These are phyloP conservation scores for Gracilaria domingensis DNA, from an alignment of 23 red algal genomes.

Conservation along the genomic window DNA sequence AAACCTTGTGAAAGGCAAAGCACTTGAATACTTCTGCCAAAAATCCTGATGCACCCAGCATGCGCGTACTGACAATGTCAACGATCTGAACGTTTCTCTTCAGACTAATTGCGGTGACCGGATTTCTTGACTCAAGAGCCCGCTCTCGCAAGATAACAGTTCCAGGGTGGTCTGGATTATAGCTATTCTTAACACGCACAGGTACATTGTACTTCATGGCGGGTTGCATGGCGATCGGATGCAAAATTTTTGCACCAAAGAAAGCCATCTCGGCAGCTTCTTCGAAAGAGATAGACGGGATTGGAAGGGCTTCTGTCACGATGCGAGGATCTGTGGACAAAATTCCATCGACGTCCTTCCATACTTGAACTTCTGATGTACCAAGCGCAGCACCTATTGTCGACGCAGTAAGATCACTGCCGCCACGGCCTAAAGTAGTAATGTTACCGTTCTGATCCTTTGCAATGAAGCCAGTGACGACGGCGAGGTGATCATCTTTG, in stretches of 20 bases:
- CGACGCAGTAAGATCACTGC: conserved; percentile 89
- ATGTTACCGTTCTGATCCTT: conserved; percentile 90
- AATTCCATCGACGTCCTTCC: conserved; percentile 99
- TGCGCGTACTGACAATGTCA: conserved; percentile 93
- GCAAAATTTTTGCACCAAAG: conserved; percentile 98
- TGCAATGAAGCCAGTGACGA: conserved; percentile 97
- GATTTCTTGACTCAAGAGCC: conserved; percentile 47
- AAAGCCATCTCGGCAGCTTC: conserved; percentile 98
- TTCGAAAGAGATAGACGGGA: conserved; percentile 85
- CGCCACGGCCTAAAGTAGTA: conserved; percentile 94
- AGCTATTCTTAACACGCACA: conserved; percentile 98
- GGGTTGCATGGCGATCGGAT: conserved; percentile 97
- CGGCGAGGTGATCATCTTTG: conserved; percentile 66
- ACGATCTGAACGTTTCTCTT: conserved; percentile 92
- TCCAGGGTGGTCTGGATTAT: conserved; percentile 94
- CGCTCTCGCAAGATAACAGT: conserved; percentile 79
- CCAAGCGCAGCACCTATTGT: conserved; percentile 87
- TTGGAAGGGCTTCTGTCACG: conserved; percentile 80
- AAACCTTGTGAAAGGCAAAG: conserved; percentile 84
- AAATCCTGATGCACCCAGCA: conserved; percentile 97
- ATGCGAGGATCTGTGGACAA: conserved; percentile 93
- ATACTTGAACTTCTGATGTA: conserved; percentile 95
- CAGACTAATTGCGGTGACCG: conserved; percentile 91
- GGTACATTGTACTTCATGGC: conserved; percentile 87
- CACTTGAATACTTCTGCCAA: conserved; percentile 88